These are phyloP conservation scores for Aspergillus indologenus DNA, from an alignment of 495 filamentous ascomycete species.

Conservation along the genomic window DNA sequence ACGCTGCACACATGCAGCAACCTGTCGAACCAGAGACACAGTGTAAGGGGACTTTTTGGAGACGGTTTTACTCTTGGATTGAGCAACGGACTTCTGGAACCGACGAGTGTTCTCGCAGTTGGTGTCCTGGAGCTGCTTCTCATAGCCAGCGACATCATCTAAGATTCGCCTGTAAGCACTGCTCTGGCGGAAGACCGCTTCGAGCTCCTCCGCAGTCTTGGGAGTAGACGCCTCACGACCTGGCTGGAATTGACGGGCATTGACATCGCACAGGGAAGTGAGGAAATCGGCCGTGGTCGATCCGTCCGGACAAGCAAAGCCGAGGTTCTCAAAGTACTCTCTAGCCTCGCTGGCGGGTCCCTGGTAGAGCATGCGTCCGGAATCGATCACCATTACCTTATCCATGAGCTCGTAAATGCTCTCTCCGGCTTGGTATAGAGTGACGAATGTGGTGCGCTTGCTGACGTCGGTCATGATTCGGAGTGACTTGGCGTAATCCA, in stretches of 20 bases:
- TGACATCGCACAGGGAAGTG: constrained; percentile 72
- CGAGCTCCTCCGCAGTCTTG: constrained; percentile 60
- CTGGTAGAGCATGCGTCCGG: constrained; percentile 63
- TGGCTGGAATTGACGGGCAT: constrained; percentile 61
- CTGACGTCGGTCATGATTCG: constrained; percentile 82
- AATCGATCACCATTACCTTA: constrained; percentile 67
- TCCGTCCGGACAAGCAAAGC: constrained; percentile 63
- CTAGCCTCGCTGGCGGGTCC: constrained; percentile 60
- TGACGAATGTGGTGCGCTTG: constrained; percentile 77
- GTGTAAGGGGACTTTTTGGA: constrained; percentile 69
- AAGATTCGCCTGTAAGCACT: constrained; percentile 51
- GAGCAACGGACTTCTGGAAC: constrained; percentile 66
- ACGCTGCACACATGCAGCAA: constrained; percentile 65
- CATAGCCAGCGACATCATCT: constrained; percentile 57
- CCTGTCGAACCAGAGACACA: constrained; percentile 65
- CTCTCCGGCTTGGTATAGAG: constrained; percentile 80
- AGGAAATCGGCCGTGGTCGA: constrained; percentile 74
- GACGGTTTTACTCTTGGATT: constrained; percentile 64
- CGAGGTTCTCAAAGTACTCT: constrained; percentile 66
- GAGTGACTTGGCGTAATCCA: constrained; percentile 75
- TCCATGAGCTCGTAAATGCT: constrained; percentile 82
- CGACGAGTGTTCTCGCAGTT: constrained; percentile 61
- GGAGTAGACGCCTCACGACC: constrained; percentile 63
- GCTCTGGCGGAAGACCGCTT: constrained; percentile 56
- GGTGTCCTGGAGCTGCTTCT: constrained; percentile 56